These are phyloP conservation scores for Penicillium sp. DNA, from an alignment of 2,329 filamentous ascomycete species.

Conservation along the genomic window DNA sequence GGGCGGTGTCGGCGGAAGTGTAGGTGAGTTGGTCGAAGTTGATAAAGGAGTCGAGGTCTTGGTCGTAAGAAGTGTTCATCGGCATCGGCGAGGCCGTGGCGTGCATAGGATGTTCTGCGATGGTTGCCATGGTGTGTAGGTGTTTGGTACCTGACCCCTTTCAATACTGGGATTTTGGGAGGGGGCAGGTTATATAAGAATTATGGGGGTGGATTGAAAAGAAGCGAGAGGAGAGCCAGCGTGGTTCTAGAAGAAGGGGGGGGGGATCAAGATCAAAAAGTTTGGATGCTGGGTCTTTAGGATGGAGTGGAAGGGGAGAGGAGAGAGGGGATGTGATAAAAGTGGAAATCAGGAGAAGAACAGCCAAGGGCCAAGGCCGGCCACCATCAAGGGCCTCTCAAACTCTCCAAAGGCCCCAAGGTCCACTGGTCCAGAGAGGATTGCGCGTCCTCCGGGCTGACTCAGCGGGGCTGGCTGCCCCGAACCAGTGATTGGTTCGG, in stretches of 20 bases:
- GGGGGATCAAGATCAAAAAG: slow-evolving; percentile 13
- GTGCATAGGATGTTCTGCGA: slow-evolving; percentile 43
- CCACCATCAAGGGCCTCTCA: neutral
- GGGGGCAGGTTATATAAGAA: slow-evolving; percentile 10
- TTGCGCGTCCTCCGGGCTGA: slow-evolving; percentile 45
- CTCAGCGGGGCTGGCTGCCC: slow-evolving; percentile 30
- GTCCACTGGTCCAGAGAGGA: slow-evolving; percentile 21
- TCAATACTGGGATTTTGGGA: slow-evolving; percentile 9
- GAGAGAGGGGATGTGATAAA: slow-evolving; percentile 19
- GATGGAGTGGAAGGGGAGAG: slow-evolving; percentile 26
- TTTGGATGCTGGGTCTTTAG: slow-evolving; percentile 16
- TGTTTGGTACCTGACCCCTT: slow-evolving; percentile 6
- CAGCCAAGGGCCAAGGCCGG: slow-evolving; percentile 14
- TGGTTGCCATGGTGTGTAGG: slow-evolving; percentile 40
- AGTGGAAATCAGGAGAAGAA: slow-evolving; percentile 20
- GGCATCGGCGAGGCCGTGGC: slow-evolving; percentile 39
- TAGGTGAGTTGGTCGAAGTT: slow-evolving; percentile 54
- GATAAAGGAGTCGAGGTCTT: slow-evolving; percentile 55
- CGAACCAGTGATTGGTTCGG: slow-evolving; percentile 11
- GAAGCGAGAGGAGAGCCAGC: slow-evolving; percentile 14
- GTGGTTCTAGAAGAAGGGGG: slow-evolving; percentile 23
- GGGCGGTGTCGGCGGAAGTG: slow-evolving; percentile 44
- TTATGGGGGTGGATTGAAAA: slow-evolving; percentile 5
- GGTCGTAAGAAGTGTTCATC: slow-evolving; percentile 47
- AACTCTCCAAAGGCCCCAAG: slow-evolving; percentile 19